Evolutionary conservation across 352 stramenopile genomes (phyloP).

Genomic region (Globisporangium iwayamae): DNA sequence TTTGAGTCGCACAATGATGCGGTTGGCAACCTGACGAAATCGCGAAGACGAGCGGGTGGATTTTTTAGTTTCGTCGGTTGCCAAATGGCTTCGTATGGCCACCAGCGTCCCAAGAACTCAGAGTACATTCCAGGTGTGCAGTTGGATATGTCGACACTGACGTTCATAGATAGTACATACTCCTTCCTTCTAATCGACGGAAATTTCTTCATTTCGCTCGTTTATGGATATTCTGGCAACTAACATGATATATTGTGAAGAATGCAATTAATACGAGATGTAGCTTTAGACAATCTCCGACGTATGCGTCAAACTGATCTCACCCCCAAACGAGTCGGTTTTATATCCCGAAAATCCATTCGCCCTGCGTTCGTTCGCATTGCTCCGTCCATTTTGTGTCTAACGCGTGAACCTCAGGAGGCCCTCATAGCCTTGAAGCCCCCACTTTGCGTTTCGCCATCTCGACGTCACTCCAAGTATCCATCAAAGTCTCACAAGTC

Average conservation of each 20-base stretch:
- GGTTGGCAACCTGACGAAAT: not conserved
- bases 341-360: conserved; percentile 8
- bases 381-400: not conserved
- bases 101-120: no score
- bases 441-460: conserved; percentile 13
- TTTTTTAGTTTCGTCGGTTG: conserved; percentile 2
- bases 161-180: no score
- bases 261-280: not conserved
- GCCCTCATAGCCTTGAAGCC: no score
- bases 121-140: no score
- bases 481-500: not conserved
- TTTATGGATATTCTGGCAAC: no score
- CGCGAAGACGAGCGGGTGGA: not conserved
- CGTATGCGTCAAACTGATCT: no score
- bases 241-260: no score
- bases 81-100: not conserved
- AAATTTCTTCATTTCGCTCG: no score
- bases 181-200: no score
- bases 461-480: not conserved
- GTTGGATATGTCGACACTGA: not conserved
- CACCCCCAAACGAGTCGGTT: conserved; percentile 1
- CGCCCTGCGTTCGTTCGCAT: not conserved
- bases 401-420: not conserved
- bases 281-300: not conserved
- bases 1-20: conserved; percentile 2